Base-by-base conservation (phyloP, 108 stramenopile genomes). In the Cyclotella kingstonii region DNA sequence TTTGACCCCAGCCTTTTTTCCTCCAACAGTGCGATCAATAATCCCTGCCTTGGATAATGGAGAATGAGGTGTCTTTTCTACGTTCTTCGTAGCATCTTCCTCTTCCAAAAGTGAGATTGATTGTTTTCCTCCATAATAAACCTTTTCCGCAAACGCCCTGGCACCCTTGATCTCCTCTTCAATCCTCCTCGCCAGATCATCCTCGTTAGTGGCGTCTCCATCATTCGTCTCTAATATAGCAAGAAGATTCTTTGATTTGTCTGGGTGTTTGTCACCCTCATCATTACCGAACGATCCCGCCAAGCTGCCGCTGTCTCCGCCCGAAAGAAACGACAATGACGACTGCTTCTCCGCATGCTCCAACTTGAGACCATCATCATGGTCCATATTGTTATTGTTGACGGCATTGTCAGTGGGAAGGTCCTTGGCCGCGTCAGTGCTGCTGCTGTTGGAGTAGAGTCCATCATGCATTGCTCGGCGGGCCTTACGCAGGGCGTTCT, bases 401-500 rank as follows among this genome's bases (percentile, higher is more conserved):
- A 31, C 39, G n/a, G 49, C 46, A 2, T 38, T 5, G 33, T 27
- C 8, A 1, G 48, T 33, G 11, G 54, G 34, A 21, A 56, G 31
- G 11, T 59, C 47, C 11, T 60, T 28, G 35, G 48, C 33, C 4
- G 48, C 70, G 15, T 31, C 31, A 15, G 31, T 30, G 15, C 45
- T 27, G n/a, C 18, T 30, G 11, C 12, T 50, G 3, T 9, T 21
- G 4, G 11, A n/a, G 17, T 52, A 30, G 36, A 48, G 26, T 29
- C 69, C 41, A 35, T 25, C 66, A 28, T 49, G 45, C 67, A 75
- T 79, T 15, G 84, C 81, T 49, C 66, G 61, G 6, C 84, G 77
- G 0, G 84, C 82, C 15, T 81, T 78, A 1, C 65, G 71, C 2
- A 85, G 48, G 2, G 84, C 84, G 43, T 76, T 78, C 35, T 78